Conservation (phyloP, 2,329 filamentous ascomycete species). For the Aureobasidium musti region DNA sequence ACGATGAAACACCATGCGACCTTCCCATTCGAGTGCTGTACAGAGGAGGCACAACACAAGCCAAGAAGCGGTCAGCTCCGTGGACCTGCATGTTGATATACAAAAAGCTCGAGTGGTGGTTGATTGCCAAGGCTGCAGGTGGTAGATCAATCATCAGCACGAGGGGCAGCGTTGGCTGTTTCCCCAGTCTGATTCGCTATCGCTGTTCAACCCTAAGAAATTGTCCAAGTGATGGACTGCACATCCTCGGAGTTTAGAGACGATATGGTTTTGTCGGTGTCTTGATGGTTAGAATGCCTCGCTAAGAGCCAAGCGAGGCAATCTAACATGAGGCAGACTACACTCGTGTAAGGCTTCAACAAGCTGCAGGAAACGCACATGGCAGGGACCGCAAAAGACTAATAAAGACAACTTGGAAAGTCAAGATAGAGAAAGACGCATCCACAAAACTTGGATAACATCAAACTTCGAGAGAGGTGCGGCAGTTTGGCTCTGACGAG, state of each 20-base stretch:
- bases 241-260: not conserved
- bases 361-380: not conserved
- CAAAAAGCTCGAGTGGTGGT: slow-evolving; percentile 3
- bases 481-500: not conserved
- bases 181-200: slow-evolving; percentile 20
- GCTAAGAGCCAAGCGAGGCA: slow-evolving; percentile 8
- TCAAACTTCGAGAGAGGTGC: not conserved
- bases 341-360: not conserved
- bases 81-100: slow-evolving; percentile 20
- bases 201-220: not conserved
- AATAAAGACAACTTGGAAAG: not conserved
- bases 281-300: not conserved
- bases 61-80: slow-evolving; percentile 18
- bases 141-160: slow-evolving; percentile 20
- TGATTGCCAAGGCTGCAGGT: slow-evolving; percentile 15
- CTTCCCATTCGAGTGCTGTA: slow-evolving; percentile 10
- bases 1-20: slow-evolving; percentile 10
- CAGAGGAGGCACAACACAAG: not conserved
- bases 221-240: not conserved
- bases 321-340: not conserved
- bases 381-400: not conserved
- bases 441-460: not conserved
- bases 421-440: not conserved
- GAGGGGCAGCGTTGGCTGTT: slow-evolving; percentile 11
- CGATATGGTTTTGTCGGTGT: not conserved